phyloP scores from a whole-genome alignment of 805 yeast species.

The Kodamaea fukazawae region DNA sequence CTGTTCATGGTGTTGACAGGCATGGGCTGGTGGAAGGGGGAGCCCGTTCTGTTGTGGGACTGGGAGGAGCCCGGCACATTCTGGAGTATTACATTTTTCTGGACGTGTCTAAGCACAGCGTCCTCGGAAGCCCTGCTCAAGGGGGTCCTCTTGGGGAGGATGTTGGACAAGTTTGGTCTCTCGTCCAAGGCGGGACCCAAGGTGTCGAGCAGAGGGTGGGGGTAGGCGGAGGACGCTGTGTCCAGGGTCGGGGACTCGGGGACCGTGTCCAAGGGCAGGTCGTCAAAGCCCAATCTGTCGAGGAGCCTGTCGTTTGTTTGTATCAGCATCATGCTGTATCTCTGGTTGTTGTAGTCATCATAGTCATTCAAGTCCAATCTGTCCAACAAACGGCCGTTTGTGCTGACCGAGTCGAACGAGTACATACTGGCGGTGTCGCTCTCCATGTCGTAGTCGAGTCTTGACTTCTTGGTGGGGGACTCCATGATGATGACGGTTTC shows the following conservation, averaged over 20 bases:
- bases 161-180: conserved; percentile 7
- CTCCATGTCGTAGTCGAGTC: conserved; percentile 18
- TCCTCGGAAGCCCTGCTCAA: conserved; percentile 2
- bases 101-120: conserved; percentile 9
- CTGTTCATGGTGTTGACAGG: conserved; percentile 1
- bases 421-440: conserved; percentile 38
- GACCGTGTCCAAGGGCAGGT: conserved; percentile 8
- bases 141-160: conserved; percentile 7
- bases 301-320: conserved; percentile 30
- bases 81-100: conserved; percentile 5
- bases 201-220: not conserved
- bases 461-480: conserved; percentile 7
- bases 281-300: conserved; percentile 29
- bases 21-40: too few relatives aligned
- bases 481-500: conserved; percentile 4
- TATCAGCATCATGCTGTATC: conserved; percentile 23
- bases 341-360: conserved; percentile 13
- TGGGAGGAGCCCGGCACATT: not conserved
- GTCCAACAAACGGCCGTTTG: conserved; percentile 42
- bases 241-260: not conserved
- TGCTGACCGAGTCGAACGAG: conserved; percentile 43
- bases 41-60: not conserved
- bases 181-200: not conserved
- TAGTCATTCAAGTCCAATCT: conserved; percentile 23
- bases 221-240: not conserved